These are phyloP conservation scores for Schwanniomyces pseudopolymorphus DNA, from an alignment of 805 yeast genomes.

Conservation along the genomic window DNA sequence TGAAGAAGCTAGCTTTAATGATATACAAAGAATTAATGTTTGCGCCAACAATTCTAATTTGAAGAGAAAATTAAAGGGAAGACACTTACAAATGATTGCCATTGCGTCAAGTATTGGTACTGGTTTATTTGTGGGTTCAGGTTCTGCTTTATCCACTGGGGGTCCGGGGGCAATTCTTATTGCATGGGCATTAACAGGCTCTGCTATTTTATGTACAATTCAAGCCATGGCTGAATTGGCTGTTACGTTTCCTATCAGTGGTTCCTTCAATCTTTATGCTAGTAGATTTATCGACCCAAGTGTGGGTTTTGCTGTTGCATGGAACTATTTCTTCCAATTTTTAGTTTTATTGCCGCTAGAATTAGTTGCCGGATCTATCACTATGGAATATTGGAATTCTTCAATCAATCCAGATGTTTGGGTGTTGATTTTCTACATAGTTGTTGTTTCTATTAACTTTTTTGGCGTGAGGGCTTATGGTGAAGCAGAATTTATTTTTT, in stretches of 20 bases:
- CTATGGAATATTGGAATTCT: constrained; percentile 35
- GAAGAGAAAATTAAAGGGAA: constrained; percentile 29
- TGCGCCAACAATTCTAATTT: constrained; percentile 40
- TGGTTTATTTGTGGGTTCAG: constrained; percentile 43
- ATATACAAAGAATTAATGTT: constrained; percentile 39
- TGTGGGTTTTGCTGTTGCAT: constrained; percentile 69
- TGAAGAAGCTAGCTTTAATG: constrained; percentile 23
- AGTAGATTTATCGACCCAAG: constrained; percentile 67
- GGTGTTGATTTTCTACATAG: constrained; percentile 35
- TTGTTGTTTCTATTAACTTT: constrained; percentile 31
- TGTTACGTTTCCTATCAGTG: constrained; percentile 42
- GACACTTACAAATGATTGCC: constrained; percentile 45
- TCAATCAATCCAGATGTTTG: constrained; percentile 34
- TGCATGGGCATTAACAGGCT: constrained; percentile 38
- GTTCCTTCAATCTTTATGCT: constrained; percentile 52
- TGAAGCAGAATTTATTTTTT: constrained; percentile 66
- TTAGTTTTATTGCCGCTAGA: constrained; percentile 65
- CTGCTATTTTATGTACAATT: constrained; percentile 36
- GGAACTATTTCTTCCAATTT: constrained; percentile 63
- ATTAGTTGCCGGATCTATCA: constrained; percentile 40
- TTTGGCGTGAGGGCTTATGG: constrained; percentile 44
- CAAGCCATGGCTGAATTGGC: constrained; percentile 50
- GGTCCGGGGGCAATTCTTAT: constrained; percentile 42
- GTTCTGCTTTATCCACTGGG: constrained; percentile 35
- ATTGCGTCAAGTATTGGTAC: constrained; percentile 45